phyloP scores from a whole-genome alignment of 345 rosid species.

The Turritis glabra region DNA sequence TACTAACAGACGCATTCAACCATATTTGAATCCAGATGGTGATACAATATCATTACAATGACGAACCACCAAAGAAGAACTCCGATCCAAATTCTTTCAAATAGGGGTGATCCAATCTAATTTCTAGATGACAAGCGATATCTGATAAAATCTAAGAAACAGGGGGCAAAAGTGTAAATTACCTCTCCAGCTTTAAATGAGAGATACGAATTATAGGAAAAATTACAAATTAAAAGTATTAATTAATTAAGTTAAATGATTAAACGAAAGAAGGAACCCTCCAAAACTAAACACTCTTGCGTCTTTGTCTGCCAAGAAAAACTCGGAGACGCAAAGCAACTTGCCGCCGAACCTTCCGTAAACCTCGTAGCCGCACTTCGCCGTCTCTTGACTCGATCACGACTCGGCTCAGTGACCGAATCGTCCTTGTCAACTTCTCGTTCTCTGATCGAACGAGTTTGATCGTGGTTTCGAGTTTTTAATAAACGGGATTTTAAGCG shows the following conservation, averaged over 20 bases:
- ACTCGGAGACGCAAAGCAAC: constrained; percentile 33
- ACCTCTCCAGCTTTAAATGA: neutral
- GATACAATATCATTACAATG: no score
- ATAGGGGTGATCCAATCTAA: neutral
- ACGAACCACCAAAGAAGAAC: neutral
- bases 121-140: neutral
- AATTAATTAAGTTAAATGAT: neutral
- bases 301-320: constrained; percentile 34
- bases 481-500: constrained; percentile 19
- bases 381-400: constrained; percentile 14
- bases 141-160: neutral
- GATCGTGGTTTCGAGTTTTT: constrained; percentile 30
- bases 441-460: constrained; percentile 12
- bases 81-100: neutral
- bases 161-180: constrained; percentile 9
- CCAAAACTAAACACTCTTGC: constrained; percentile 35
- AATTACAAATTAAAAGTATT: neutral
- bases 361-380: constrained; percentile 27
- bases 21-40: no score
- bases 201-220: neutral
- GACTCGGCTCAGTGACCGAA: constrained; percentile 25
- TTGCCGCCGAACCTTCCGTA: constrained; percentile 28
- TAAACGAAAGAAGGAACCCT: constrained; percentile 30
- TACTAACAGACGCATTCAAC: no score
- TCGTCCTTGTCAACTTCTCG: neutral